Evolutionary conservation across 306 rosid genomes (phyloP).

Genomic region (Cucurbita argyrosperma): DNA sequence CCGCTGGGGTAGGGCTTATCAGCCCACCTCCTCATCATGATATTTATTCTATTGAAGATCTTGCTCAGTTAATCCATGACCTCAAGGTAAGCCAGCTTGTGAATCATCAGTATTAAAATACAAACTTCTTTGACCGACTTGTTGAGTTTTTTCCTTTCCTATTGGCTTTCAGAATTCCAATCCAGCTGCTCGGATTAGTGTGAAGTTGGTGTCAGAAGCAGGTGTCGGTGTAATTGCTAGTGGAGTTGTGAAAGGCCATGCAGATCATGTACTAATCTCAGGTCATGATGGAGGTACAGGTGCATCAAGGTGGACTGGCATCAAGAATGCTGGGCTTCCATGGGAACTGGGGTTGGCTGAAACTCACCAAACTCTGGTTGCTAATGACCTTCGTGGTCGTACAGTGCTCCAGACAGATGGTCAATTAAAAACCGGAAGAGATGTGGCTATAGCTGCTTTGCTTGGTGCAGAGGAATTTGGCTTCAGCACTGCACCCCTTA

Average conservation of each 20-base stretch:
- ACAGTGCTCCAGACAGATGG: conserved; percentile 95
- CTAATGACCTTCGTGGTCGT: conserved; percentile 94
- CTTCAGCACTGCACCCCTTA: conserved; percentile 97
- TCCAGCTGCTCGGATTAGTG: conserved; percentile 89
- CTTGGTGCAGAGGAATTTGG: conserved; percentile 99
- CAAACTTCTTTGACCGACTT: not conserved
- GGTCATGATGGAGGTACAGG: conserved; percentile 99
- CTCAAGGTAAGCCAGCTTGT: conserved; percentile 41
- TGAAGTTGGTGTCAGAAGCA: conserved; percentile 94
- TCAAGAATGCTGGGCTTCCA: conserved; percentile 97
- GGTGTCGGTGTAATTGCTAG: conserved; percentile 99
- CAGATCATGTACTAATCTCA: conserved; percentile 87
- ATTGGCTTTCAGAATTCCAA: conserved; percentile 60
- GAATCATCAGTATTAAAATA: not conserved
- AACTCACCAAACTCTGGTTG: conserved; percentile 96
- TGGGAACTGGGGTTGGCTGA: conserved; percentile 99
- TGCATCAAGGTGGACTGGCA: conserved; percentile 99
- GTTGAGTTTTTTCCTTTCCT: not conserved
- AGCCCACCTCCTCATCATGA: conserved; percentile 99
- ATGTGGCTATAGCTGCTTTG: conserved; percentile 92
- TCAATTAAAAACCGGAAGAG: conserved; percentile 98
- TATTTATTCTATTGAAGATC: conserved; percentile 95
- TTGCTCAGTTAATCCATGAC: conserved; percentile 89
- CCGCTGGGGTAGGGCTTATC: conserved; percentile 97
- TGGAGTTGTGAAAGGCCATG: conserved; percentile 99